A percentile compares a stretch with the other conserved stretches of the same genome.
These are phyloP conservation scores for Candolleomyces efflorescens DNA, from an alignment of 768 basidiomycete species.

Conservation along the genomic window DNA sequence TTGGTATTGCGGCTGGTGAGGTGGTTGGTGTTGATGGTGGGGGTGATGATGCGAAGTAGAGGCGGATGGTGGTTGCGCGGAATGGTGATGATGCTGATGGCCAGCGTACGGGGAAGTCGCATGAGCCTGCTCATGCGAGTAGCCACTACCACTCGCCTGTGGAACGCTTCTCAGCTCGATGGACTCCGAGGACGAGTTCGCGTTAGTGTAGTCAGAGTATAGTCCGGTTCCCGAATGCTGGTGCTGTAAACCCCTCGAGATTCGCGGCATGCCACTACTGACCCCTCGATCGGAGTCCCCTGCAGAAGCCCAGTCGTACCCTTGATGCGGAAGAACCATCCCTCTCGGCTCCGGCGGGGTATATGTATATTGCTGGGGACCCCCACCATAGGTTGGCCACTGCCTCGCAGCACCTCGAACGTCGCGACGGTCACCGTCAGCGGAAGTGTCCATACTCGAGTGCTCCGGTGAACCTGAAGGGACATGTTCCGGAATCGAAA, in stretches of 20 bases:
- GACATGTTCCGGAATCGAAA: too few species aligned
- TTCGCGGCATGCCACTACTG: neutral
- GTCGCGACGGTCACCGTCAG: neutral
- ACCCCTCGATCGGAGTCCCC: too few species aligned
- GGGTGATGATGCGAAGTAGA: slow-evolving; percentile 4
- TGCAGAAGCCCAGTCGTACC: too few species aligned
- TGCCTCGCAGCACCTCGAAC: neutral
- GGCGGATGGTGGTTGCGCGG: neutral
- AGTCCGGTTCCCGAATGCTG: too few species aligned
- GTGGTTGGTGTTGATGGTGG: slow-evolving; percentile 2
- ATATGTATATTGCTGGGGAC: too few species aligned
- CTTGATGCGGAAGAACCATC: neutral
- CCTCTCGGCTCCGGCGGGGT: neutral
- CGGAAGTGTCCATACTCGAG: neutral
- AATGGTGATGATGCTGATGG: too few species aligned
- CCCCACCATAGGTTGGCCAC: neutral
- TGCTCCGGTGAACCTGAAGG: neutral
- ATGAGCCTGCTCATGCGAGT: too few species aligned
- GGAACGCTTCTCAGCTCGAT: neutral
- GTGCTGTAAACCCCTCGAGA: neutral
- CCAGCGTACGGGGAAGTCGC: too few species aligned
- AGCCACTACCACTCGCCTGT: neutral
- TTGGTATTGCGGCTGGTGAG: slow-evolving; percentile 3
- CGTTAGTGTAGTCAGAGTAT: neutral
- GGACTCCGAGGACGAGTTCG: neutral